Conservation (phyloP, 495 filamentous ascomycete genomes). For the Tuber brumale region DNA sequence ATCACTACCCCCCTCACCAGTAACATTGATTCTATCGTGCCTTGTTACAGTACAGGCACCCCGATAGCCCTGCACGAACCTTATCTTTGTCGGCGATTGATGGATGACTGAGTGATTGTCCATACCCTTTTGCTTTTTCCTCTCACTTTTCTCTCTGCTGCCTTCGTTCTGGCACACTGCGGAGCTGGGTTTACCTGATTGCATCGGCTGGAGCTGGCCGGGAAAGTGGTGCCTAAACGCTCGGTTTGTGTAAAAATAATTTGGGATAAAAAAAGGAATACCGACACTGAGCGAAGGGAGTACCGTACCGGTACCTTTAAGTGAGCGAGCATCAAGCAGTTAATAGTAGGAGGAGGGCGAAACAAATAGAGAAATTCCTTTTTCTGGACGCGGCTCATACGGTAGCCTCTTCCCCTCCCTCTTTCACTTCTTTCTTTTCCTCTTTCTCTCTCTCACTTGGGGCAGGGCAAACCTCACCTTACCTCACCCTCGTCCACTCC, state of each 20-base stretch:
- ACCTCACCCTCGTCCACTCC: slow-evolving; percentile 4
- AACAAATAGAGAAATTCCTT: background rate
- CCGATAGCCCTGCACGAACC: background rate
- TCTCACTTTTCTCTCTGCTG: background rate
- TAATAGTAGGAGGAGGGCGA: background rate
- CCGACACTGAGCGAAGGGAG: background rate
- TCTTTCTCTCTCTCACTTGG: background rate
- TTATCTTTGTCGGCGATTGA: background rate
- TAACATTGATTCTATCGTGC: background rate
- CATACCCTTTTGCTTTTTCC: background rate
- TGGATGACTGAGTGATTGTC: background rate
- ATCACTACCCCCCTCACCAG: background rate
- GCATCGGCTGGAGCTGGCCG: background rate
- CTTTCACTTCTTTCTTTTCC: background rate
- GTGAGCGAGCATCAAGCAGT: background rate
- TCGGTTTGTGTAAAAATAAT: background rate
- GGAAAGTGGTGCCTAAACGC: background rate
- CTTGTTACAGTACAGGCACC: background rate
- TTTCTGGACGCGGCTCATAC: slow-evolving; percentile 1
- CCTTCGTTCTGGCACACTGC: background rate
- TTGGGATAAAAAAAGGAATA: background rate
- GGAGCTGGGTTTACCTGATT: too few species aligned
- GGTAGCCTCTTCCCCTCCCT: background rate
- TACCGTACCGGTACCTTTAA: background rate
- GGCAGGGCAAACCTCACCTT: background rate